phyloP scores from a whole-genome alignment of 2,329 filamentous ascomycete species.

The Penicillium glabrum region DNA sequence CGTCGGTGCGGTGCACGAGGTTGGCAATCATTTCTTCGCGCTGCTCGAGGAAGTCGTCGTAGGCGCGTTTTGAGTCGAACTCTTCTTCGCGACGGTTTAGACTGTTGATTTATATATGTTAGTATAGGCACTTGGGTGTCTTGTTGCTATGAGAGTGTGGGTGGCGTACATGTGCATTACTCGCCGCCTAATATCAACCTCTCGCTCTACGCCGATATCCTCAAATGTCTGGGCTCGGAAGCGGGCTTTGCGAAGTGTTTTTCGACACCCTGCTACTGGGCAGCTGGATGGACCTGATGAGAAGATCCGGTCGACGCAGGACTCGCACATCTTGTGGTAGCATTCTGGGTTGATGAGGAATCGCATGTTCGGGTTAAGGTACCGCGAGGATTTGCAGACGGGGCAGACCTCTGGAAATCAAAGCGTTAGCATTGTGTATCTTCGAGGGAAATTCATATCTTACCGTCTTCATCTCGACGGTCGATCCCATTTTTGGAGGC shows the following conservation, averaged over 20 bases:
- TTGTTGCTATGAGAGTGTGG: not conserved
- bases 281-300: constrained; percentile 87
- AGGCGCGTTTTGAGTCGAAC: constrained; percentile 79
- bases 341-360: constrained; percentile 98
- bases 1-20: constrained; percentile 70
- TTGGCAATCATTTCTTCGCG: constrained; percentile 91
- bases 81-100: constrained; percentile 91
- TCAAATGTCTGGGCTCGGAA: constrained; percentile 90
- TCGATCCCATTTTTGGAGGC: constrained; percentile 31
- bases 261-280: constrained; percentile 82
- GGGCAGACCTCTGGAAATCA: constrained; percentile 73
- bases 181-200: constrained; percentile 84
- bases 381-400: constrained; percentile 94
- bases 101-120: constrained; percentile 44
- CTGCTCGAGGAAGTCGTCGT: constrained; percentile 92
- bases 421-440: constrained; percentile 6
- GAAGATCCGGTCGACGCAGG: constrained; percentile 93
- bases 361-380: constrained; percentile 89
- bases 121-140: not conserved
- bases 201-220: constrained; percentile 82
- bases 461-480: constrained; percentile 46
- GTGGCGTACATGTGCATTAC: constrained; percentile 60
- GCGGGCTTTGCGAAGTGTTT: constrained; percentile 78
- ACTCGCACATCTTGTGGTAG: constrained; percentile 98
- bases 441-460: constrained; percentile 2